Base-by-base conservation (phyloP, 371 early-diverging fungal species). In the Synchytrium microbalum region DNA sequence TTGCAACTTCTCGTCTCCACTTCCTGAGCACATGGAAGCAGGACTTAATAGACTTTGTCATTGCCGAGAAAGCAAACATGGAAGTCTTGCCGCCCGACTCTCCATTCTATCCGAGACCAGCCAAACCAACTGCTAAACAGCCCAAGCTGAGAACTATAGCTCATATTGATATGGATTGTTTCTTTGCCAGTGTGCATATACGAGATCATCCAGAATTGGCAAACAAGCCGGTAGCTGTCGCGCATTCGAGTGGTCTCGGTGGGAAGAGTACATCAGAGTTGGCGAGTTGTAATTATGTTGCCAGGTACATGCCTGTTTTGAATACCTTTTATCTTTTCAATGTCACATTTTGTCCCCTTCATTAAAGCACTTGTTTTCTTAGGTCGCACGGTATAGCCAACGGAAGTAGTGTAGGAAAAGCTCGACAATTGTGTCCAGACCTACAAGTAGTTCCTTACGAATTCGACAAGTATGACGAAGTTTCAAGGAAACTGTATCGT, bases 101-200 rank as follows among this genome's bases (percentile, higher is more conserved):
- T 8, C 8, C 25, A 53, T 31, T 0, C 57, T 46, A 56, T 31
- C 85, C 8, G 70, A 71, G 0, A 70, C 75, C 32, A 62, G 81
- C 52, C 79, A 75, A 59, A 74, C 61, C 57, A 46, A 14, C 54
- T 1, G 24, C 26, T 14, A 53, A 51, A 58, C 3, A 64, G 33
- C 69, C 72, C 13, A 64, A 69, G 29, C 62, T 77, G 76, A 38
- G 73, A 72, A 66, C 67, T 54, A 72, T 76, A 54, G 86, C 90
- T 85, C 94, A 96, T 69, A 74, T 93, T 24, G 97, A 95, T 68
- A 87, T 96, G 72, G 97, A 96, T 75, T 91, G 92, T 67, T 96
- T 93, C 67, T 95, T 94, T 72, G 92, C 86, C 26, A 26, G 92
- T 0, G 91, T 88, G 0, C 87, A 91, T 0, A 69, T 91, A 14